These are phyloP conservation scores for Blepharisma stoltei DNA, from an alignment of 73 alveolate species.

Conservation along the genomic window DNA sequence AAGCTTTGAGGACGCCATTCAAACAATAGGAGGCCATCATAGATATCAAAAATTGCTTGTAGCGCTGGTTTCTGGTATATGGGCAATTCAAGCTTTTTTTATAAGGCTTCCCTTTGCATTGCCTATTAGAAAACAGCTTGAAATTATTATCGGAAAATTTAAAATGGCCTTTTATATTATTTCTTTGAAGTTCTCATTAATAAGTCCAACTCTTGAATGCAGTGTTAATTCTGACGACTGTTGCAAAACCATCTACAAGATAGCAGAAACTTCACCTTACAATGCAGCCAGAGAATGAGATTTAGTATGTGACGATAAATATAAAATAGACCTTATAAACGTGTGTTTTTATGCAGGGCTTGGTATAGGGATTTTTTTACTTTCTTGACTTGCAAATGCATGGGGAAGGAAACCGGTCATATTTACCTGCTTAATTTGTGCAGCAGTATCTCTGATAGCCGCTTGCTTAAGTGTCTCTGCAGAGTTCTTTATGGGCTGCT, in stretches of 20 bases:
- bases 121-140: no score
- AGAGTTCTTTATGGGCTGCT: neutral
- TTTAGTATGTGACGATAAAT: neutral
- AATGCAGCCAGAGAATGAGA: slow-evolving; percentile 7
- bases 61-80: slow-evolving; percentile 3
- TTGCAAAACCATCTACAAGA: no score
- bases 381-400: slow-evolving; percentile 3
- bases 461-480: neutral
- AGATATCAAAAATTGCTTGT: neutral
- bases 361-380: neutral
- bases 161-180: no score
- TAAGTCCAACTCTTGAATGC: neutral
- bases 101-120: no score
- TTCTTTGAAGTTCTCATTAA: neutral
- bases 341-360: neutral
- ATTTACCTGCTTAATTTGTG: neutral
- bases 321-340: neutral
- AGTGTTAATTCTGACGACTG: no score
- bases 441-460: neutral
- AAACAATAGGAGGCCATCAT: slow-evolving; percentile 27
- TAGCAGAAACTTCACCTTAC: no score
- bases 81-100: slow-evolving; percentile 18
- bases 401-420: neutral
- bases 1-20: slow-evolving; percentile 17
- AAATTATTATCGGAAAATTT: no score